Conservation (phyloP, 306 rosid genomes). For the Albizia julibrissin region DNA sequence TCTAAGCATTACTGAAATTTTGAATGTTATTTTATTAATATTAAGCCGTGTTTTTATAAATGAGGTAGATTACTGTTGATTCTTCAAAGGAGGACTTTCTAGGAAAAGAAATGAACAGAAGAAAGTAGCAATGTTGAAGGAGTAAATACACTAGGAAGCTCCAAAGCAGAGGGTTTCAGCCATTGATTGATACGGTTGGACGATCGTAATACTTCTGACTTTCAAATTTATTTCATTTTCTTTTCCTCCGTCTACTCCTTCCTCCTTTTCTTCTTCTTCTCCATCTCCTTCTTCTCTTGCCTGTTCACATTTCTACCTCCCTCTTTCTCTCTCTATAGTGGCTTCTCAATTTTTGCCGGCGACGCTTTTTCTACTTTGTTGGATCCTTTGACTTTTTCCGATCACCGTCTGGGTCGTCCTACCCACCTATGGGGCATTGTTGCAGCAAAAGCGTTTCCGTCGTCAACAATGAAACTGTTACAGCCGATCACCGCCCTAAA, state of each 20-base stretch:
- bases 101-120: background rate
- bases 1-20: background rate
- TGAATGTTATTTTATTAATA: background rate
- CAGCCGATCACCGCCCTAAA: slow-evolving; percentile 37
- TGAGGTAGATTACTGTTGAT: background rate
- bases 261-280: background rate
- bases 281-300: background rate
- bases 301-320: background rate
- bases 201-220: slow-evolving; percentile 37
- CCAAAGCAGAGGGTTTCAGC: slow-evolving; percentile 14
- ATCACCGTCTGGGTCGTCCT: slow-evolving; percentile 24
- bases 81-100: background rate
- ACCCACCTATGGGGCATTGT: slow-evolving; percentile 76
- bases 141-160: background rate
- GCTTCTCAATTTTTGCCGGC: slow-evolving; percentile 44
- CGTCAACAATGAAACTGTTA: slow-evolving; percentile 50
- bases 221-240: slow-evolving; percentile 36
- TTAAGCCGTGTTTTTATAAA: background rate
- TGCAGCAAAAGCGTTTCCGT: slow-evolving; percentile 63
- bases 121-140: background rate
- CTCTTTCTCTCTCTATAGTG: slow-evolving; percentile 14
- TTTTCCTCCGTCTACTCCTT: background rate
- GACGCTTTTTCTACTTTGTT: slow-evolving; percentile 33
- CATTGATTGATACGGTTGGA: slow-evolving; percentile 46
- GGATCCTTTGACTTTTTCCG: slow-evolving; percentile 45